Evolutionary conservation across 1,139 yeast species (phyloP), one percentile per base, ranked within the genome.

Genomic region (Geotrichum europaeum): DNA sequence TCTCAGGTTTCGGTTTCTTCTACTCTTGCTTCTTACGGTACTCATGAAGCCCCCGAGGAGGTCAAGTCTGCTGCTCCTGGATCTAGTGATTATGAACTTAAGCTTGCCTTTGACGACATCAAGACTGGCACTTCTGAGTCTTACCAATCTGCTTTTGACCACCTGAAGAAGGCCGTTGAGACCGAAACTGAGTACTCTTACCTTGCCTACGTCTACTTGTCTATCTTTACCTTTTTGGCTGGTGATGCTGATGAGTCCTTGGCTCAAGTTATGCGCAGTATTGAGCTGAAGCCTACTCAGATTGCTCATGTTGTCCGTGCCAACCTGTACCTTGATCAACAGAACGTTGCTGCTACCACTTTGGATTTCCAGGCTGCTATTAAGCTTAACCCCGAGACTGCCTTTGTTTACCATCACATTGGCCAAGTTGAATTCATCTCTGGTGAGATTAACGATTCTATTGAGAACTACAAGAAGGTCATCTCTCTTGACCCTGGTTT

Each of bases 351-450:
- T 36, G 84, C 81, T 65, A 87, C 96, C 53, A 80, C 83, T 64
- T 76, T 78, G 60, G 91, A 87, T 74, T 91, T 94, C 70, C 83
- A 83, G 59, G 78, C 80, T 61, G 99, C 98, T 50, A 80, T 85
- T 66, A 78, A 80, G 64, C 73, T 88, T 67, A 86, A 89, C 70
- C 84, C 94, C 55, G 76, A 82, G 45, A 84, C 85, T 72, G 84
- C 96, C 49, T 97, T 95, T 72, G 84, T 88, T 67, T 89, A 85
- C 78, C 94, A 94, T 79, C 99, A 95, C 78, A 86, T 89, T 72
- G 99, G 96, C 67, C 99, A 95, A 81, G 82, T 92, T 73, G 83
- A 81, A 73, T 94, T 92, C 77, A 80, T 94, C 69, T 84, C 89
- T 65, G 87, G 86, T 65, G 89, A 90, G 67, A 84, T 88, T 70